Evolutionary conservation across 208 protist genomes (phyloP).

Genomic region (Polymyxa betae): DNA sequence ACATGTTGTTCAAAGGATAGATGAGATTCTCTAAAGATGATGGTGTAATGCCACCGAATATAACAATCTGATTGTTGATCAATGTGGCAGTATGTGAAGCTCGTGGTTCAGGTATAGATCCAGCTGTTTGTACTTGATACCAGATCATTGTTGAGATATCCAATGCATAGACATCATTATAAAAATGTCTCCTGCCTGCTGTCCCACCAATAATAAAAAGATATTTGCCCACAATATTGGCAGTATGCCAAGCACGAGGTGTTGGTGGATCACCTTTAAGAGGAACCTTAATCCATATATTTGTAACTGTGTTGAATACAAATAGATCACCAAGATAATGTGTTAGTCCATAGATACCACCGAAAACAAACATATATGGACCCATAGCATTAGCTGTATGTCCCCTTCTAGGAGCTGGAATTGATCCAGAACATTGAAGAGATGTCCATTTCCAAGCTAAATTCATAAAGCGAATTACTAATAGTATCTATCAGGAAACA

Average conservation of each 20-base stretch:
- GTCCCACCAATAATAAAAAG: slow-evolving; percentile 29
- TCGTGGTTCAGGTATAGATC: neutral
- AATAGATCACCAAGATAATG: slow-evolving; percentile 35
- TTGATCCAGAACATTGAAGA: neutral
- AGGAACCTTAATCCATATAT: neutral
- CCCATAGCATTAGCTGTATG: slow-evolving; percentile 4
- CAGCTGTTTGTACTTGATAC: neutral
- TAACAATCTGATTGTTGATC: slow-evolving; percentile 43
- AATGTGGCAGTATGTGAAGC: slow-evolving; percentile 42
- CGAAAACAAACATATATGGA: slow-evolving; percentile 27
- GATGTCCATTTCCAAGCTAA: slow-evolving; percentile 31
- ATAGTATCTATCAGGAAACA: neutral
- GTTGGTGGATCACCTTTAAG: neutral
- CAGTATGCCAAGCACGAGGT: slow-evolving; percentile 46
- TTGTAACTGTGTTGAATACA: neutral
- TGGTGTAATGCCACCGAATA: slow-evolving; percentile 37
- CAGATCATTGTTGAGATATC: neutral
- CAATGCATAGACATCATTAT: slow-evolving; percentile 37
- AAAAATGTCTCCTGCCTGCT: slow-evolving; percentile 1
- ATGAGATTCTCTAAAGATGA: neutral
- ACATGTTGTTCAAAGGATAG: slow-evolving; percentile 21
- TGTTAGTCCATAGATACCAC: slow-evolving; percentile 16
- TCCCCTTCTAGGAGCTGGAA: neutral
- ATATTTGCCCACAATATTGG: neutral
- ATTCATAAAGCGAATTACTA: neutral